Base-by-base conservation (phyloP, 768 basidiomycete species). In the Lentinus tigrinus region DNA sequence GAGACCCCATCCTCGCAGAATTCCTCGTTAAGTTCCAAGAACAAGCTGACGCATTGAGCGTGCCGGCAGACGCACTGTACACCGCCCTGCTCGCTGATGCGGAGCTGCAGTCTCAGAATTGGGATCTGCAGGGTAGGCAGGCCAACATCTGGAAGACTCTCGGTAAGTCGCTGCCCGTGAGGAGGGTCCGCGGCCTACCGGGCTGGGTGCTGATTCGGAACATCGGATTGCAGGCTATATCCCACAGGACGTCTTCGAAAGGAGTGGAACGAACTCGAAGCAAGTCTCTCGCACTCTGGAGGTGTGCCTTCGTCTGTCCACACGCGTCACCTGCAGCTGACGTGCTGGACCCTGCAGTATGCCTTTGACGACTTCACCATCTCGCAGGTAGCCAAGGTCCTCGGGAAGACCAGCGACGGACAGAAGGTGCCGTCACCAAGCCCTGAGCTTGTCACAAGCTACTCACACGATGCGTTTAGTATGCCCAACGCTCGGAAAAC, bases 281-380 rank as follows among this genome's bases (percentile, higher is more conserved):
- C 84, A 85, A 62, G 85, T 83, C 6, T 86, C 85, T 2, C 75
- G 85, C 8, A 81, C 85, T 3, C 66, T 85, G 9, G 85, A 87
- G 74, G 84, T 83, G 60, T 54, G 8, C 10, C 3, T 10, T 17
- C 4, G 28, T 7, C 14, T 36, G 21, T 10, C 3, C 10, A 36
- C 26, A 14, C 34, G 23, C 3, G 16, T 14, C 10, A 3, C 4
- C 8, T 2, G 0, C 16, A 8, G 13, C 21, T 37, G 9, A 48
- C 21, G n/a, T 11, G 28, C 1, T 28, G 3, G 19, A 47, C 5
- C 3, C 16, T n/a, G 3, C 31, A 87, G 85, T 77, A 87, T 62
- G 77, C 85, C 1, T 87, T 87, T 66, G 79, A 78, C 54, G 85
- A 87, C 61, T 87, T 87, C 62, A 71, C 81, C 1, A 82, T 87